phyloP scores from a whole-genome alignment of 495 filamentous ascomycete species.

The Annulohypoxylon bovei region DNA sequence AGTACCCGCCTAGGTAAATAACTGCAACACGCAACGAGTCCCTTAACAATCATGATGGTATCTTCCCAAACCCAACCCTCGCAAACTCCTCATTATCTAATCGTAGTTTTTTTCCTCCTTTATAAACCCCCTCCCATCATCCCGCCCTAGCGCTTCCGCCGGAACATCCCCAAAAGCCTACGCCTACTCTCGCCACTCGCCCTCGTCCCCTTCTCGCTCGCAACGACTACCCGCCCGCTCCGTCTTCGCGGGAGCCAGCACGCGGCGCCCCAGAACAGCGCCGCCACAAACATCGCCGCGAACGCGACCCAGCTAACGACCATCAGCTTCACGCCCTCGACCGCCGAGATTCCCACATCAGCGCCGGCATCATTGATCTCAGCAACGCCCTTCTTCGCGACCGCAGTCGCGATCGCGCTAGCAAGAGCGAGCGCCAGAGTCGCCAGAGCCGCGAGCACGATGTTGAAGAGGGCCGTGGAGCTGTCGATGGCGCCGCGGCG shows the following conservation, averaged over 20 bases:
- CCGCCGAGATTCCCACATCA: slow-evolving; percentile 47
- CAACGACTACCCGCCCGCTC: slow-evolving; percentile 57
- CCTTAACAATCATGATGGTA: not conserved
- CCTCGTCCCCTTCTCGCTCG: slow-evolving; percentile 17
- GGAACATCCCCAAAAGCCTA: slow-evolving; percentile 28
- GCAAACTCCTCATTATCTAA: not conserved
- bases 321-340: slow-evolving; percentile 47
- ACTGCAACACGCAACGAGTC: not conserved
- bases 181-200: slow-evolving; percentile 26
- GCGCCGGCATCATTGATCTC: slow-evolving; percentile 48
- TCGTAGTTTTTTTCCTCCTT: not conserved
- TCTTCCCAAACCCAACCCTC: not conserved
- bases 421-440: slow-evolving; percentile 40
- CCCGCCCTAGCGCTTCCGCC: slow-evolving; percentile 13
- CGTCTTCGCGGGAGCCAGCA: slow-evolving; percentile 64
- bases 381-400: slow-evolving; percentile 43
- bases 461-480: slow-evolving; percentile 55
- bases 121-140: not conserved
- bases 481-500: slow-evolving; percentile 43
- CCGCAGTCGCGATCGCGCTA: slow-evolving; percentile 46
- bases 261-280: slow-evolving; percentile 61
- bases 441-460: slow-evolving; percentile 50
- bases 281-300: slow-evolving; percentile 67
- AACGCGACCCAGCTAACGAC: slow-evolving; percentile 71
- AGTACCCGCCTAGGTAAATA: too few relatives aligned